Conservation (phyloP, 2,329 filamentous ascomycete species). For the Clonostachys chloroleuca region DNA sequence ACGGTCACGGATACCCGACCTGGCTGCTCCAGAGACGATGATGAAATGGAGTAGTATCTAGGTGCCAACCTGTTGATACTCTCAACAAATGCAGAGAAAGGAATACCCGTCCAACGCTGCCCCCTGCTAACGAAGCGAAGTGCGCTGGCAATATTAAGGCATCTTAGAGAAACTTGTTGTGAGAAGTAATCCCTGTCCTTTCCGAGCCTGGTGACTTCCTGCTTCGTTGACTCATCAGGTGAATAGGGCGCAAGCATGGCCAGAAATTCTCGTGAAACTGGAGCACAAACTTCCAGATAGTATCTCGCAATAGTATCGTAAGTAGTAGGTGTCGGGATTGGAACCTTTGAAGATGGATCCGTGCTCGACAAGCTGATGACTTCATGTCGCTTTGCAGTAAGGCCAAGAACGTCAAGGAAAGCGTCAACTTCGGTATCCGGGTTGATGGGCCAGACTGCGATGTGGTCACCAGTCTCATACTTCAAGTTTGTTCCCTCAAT, state of each 20-base stretch:
- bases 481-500: slow-evolving; percentile 11
- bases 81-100: slow-evolving; percentile 48
- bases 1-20: slow-evolving; percentile 11
- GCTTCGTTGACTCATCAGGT: slow-evolving; percentile 24
- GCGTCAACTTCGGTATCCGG: slow-evolving; percentile 18
- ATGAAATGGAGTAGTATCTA: slow-evolving; percentile 60
- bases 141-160: slow-evolving; percentile 4
- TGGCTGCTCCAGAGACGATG: slow-evolving; percentile 33
- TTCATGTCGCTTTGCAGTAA: slow-evolving; percentile 10
- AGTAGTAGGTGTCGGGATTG: slow-evolving; percentile 27
- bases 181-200: slow-evolving; percentile 26
- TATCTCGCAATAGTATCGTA: slow-evolving; percentile 28
- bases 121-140: slow-evolving; percentile 3
- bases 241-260: slow-evolving; percentile 47
- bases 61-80: slow-evolving; percentile 45
- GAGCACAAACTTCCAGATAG: slow-evolving; percentile 33
- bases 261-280: slow-evolving; percentile 32
- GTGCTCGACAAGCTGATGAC: slow-evolving; percentile 4
- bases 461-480: slow-evolving; percentile 29
- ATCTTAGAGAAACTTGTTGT: slow-evolving; percentile 4
- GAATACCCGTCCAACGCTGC: slow-evolving; percentile 11
- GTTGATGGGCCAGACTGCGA: slow-evolving; percentile 28
- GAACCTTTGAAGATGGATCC: slow-evolving; percentile 1
- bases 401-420: slow-evolving; percentile 15
- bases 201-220: neutral